Conservation (phyloP, 441 rosid genomes). For the Melastoma candidum region DNA sequence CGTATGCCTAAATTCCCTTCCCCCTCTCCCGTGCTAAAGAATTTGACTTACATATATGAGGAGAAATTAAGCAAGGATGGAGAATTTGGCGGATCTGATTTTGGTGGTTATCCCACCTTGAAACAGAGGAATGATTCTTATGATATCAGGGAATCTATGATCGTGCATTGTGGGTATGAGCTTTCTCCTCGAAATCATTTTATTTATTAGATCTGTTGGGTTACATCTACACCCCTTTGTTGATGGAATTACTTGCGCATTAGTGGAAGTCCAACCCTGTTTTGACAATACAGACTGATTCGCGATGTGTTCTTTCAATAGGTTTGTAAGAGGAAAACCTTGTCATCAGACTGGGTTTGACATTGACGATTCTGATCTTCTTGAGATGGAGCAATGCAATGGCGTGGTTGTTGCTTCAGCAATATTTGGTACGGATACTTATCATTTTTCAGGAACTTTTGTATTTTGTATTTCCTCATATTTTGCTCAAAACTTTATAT, state of each 20-base stretch:
- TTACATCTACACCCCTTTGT: neutral
- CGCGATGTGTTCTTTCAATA: constrained; percentile 18
- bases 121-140: constrained; percentile 62
- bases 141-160: constrained; percentile 68
- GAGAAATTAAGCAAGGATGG: constrained; percentile 42
- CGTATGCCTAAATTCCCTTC: constrained; percentile 71
- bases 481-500: constrained; percentile 10
- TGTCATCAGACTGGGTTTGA: constrained; percentile 70
- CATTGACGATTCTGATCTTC: constrained; percentile 61
- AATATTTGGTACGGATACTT: constrained; percentile 58
- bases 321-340: constrained; percentile 81
- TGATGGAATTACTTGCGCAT: neutral
- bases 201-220: neutral
- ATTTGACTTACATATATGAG: constrained; percentile 54
- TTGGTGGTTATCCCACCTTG: constrained; percentile 82
- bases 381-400: constrained; percentile 65
- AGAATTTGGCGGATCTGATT: constrained; percentile 73
- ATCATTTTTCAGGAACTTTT: constrained; percentile 6
- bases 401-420: constrained; percentile 88
- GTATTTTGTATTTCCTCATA: constrained; percentile 7
- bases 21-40: constrained; percentile 53
- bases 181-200: constrained; percentile 4
- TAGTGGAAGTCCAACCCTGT: constrained; percentile 6
- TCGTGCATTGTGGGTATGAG: constrained; percentile 74
- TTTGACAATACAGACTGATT: constrained; percentile 4